Evolutionary conservation across 495 filamentous ascomycete genomes (phyloP).

Genomic region (Penicillium atrosanguineum): DNA sequence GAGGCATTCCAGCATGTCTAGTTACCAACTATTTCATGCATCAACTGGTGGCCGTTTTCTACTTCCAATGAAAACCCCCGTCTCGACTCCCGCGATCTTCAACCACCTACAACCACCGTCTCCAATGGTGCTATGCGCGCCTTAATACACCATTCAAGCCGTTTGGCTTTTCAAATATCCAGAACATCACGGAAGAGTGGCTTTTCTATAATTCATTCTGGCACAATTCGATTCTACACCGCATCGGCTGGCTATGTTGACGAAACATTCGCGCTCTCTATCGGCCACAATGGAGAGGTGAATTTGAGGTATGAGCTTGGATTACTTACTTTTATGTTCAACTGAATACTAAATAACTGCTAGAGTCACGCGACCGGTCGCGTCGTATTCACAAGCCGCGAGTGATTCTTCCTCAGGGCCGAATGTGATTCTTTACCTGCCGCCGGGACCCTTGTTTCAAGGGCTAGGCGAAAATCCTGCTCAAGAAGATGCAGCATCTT

Average conservation of each 20-base stretch:
- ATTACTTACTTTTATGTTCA: not conserved
- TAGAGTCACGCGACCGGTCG: conserved; percentile 29
- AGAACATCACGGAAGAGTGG: not conserved
- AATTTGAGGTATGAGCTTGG: conserved; percentile 24
- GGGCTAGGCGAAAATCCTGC: not conserved
- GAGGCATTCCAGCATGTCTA: no score
- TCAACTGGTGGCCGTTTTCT: no score
- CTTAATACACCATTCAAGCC: not conserved
- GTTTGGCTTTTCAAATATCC: not conserved
- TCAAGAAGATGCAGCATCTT: not conserved
- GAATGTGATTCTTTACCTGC: conserved; percentile 42
- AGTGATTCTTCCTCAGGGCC: not conserved
- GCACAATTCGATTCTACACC: conserved; percentile 3
- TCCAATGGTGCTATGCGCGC: conserved; percentile 14
- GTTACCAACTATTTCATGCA: not conserved
- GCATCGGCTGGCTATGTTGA: conserved; percentile 10
- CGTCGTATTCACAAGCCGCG: not conserved
- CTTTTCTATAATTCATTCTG: not conserved
- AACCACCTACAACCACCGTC: not conserved
- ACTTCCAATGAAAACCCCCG: not conserved
- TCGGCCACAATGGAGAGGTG: conserved; percentile 36
- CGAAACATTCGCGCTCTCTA: conserved; percentile 22
- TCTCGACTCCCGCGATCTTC: not conserved
- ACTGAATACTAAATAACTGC: not conserved
- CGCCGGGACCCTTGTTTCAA: conserved; percentile 36